Conservation (phyloP, 2,329 filamentous ascomycete species). For the Colletotrichum orbiculare region DNA sequence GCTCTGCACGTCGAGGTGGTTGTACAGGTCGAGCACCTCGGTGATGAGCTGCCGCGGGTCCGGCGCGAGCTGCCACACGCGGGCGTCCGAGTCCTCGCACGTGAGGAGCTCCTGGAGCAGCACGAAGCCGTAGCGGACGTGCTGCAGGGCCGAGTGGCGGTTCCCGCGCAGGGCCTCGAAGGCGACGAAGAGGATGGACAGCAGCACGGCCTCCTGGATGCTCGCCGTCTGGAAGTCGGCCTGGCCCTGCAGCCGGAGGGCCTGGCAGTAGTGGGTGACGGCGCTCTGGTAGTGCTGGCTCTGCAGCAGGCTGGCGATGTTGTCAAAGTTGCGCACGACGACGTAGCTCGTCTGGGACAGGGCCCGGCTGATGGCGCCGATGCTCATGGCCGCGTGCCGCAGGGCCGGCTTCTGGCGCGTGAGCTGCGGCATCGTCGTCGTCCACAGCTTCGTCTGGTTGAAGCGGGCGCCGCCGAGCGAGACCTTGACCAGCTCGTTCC, state of each 20-base stretch:
- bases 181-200: constrained; percentile 54
- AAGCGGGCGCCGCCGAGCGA: constrained; percentile 32
- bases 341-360: constrained; percentile 21
- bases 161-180: constrained; percentile 55
- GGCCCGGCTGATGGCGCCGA: constrained; percentile 52
- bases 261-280: constrained; percentile 53
- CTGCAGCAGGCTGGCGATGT: constrained; percentile 28
- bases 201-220: constrained; percentile 51
- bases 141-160: constrained; percentile 52
- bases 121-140: constrained; percentile 51
- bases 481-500: constrained; percentile 28
- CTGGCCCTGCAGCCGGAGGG: constrained; percentile 52
- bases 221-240: constrained; percentile 50
- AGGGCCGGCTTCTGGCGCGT: constrained; percentile 40
- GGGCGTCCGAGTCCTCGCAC: constrained; percentile 9
- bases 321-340: constrained; percentile 20
- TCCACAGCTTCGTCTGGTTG: constrained; percentile 46
- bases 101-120: constrained; percentile 29
- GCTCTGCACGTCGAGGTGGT: constrained; percentile 31
- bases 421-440: constrained; percentile 44
- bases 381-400: constrained; percentile 53
- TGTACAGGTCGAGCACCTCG: constrained; percentile 33
- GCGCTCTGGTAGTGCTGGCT: constrained; percentile 50
- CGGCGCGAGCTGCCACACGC: constrained; percentile 32
- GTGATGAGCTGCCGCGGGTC: constrained; percentile 31